Conservation (phyloP, 305 asterid species). For the Solanum aculeatissimum region DNA sequence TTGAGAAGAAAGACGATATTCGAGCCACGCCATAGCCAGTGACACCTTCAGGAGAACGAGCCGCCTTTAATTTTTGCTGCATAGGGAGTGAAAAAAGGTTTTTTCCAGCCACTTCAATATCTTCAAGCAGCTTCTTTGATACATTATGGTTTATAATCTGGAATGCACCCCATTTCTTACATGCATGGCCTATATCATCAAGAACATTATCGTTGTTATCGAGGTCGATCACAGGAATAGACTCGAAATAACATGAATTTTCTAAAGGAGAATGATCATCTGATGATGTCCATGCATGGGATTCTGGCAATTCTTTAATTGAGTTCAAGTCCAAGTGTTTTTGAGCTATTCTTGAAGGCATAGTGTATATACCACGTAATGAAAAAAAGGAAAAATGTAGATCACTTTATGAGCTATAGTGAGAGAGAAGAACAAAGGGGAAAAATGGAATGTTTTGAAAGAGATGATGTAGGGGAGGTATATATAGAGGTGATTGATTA, state of each 20-base stretch:
- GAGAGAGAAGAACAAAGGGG: neutral
- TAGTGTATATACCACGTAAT: neutral
- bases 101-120: slow-evolving; percentile 30
- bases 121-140: slow-evolving; percentile 28
- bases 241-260: slow-evolving; percentile 1
- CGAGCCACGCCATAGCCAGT: slow-evolving; percentile 80
- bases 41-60: slow-evolving; percentile 47
- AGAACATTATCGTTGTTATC: slow-evolving; percentile 15
- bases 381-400: neutral
- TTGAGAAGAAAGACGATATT: slow-evolving; percentile 72
- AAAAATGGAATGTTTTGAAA: neutral
- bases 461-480: neutral
- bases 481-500: slow-evolving; percentile 5
- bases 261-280: slow-evolving; percentile 8
- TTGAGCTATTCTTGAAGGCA: slow-evolving; percentile 40
- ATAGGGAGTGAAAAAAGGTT: slow-evolving; percentile 69
- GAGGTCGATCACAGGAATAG: slow-evolving; percentile 57
- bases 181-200: slow-evolving; percentile 66
- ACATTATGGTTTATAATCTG: slow-evolving; percentile 60
- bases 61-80: slow-evolving; percentile 65
- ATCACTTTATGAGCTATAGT: neutral
- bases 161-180: slow-evolving; percentile 89
- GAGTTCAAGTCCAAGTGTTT: slow-evolving; percentile 50
- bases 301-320: slow-evolving; percentile 63
- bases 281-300: slow-evolving; percentile 75